Evolutionary conservation across 176 grass and related monocot genomes (phyloP), one percentile per base, ranked within the genome.

Genomic region (Urochloa ruziziensis): DNA sequence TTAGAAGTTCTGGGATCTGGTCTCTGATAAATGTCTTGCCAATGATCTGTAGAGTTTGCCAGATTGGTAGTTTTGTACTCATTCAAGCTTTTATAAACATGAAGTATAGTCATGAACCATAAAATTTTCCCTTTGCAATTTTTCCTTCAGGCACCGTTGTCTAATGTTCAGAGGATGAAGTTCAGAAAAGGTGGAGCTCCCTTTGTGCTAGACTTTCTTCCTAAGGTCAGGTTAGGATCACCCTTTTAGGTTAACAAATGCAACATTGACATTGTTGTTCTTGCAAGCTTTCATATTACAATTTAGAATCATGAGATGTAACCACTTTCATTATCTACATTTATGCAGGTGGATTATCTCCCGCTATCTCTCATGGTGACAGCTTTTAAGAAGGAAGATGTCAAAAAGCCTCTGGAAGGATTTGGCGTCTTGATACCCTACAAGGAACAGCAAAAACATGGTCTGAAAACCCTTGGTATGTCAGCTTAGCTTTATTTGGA

Each of bases 401-500:
- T 98, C 56, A 88, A 89, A 84, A 92, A 70, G 88, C 96, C 93
- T 77, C 59, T 96, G 79, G 93, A 98, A 80, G 96, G 96, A 87
- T 98, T 98, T 89, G 96, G 96, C 59, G 85, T 96, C 75, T 79
- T 98, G 82, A 85, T 96, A 67, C 96, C 96, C 52, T 98, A 89
- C 27, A 98, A 90, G 81, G 96, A 98, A 85, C 96, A 98, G 53
- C 81, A 92, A 76, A 94, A 91, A 66, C 80, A 95, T 94, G 96
- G 91, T 61, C 80, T 98, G 15, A 95, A 94, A 83, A 94, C 91
- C 14, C 77, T 98, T 83, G 96, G 96, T 98, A 80, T 85, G 89
- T 75, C 48, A 53, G 44, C 74, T 63, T 48, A 74, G 43, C 66
- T 67, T 83, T 79, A 35, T 82, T 44, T 85, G 67, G 42, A 48